A percentile compares a stretch with the other conserved stretches of the same genome.
phyloP scores from a whole-genome alignment of 148 eudicot genomes.

The Simmondsia chinensis region DNA sequence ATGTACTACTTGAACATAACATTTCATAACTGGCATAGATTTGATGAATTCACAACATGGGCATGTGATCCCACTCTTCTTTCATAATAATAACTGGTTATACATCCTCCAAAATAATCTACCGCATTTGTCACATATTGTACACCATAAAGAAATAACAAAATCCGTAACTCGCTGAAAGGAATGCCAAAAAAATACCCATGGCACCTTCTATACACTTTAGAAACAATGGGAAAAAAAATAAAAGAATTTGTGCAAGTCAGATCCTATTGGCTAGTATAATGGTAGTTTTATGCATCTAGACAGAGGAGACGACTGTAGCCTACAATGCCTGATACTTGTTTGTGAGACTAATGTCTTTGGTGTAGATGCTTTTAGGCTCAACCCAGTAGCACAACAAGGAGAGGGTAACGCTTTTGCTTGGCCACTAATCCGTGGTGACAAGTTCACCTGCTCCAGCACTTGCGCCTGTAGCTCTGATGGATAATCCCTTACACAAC shows the following conservation, averaged over 20 bases:
- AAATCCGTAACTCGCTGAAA: too few relatives aligned
- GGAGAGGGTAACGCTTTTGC: slow-evolving; percentile 25
- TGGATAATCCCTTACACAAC: slow-evolving; percentile 89
- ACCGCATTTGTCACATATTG: too few relatives aligned
- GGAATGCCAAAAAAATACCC: too few relatives aligned
- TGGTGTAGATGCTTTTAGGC: slow-evolving; percentile 25
- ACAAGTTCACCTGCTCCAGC: slow-evolving; percentile 59
- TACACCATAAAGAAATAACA: too few relatives aligned
- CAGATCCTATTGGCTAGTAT: slow-evolving; percentile 3
- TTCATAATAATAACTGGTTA: too few relatives aligned
- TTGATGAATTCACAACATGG: too few relatives aligned
- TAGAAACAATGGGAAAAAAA: slow-evolving; percentile 31
- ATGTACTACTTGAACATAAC: too few relatives aligned
- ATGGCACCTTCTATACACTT: too few relatives aligned
- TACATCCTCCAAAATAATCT: too few relatives aligned
- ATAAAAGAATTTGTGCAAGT: slow-evolving; percentile 22
- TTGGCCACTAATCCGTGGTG: slow-evolving; percentile 52
- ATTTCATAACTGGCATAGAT: too few relatives aligned
- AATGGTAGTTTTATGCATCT: slow-evolving; percentile 14
- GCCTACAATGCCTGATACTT: slow-evolving; percentile 16
- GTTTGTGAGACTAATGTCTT: slow-evolving; percentile 14
- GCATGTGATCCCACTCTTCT: too few relatives aligned
- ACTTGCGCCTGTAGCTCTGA: slow-evolving; percentile 62
- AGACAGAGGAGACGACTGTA: slow-evolving; percentile 27
- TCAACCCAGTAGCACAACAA: background rate